These are phyloP conservation scores for Cylindrodendrum hubeiense DNA, from an alignment of 2,329 filamentous ascomycete species.

Conservation along the genomic window DNA sequence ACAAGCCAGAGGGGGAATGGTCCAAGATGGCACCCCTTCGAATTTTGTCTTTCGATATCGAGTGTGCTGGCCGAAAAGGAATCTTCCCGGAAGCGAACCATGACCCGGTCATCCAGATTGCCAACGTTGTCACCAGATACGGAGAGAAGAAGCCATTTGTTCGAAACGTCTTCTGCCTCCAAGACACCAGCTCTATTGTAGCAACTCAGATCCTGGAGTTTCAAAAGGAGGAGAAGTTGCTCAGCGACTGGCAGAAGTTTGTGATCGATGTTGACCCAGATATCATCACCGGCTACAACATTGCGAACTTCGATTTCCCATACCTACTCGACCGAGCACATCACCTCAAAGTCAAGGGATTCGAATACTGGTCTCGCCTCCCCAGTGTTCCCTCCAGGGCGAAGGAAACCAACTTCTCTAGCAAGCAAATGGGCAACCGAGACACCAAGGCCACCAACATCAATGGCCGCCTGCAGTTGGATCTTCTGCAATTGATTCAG, in stretches of 20 bases:
- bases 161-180: constrained; percentile 94
- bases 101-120: constrained; percentile 98
- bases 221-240: constrained; percentile 85
- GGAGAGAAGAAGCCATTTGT: constrained; percentile 97
- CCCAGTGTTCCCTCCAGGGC: constrained; percentile 77
- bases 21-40: constrained; percentile 96
- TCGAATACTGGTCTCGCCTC: constrained; percentile 90
- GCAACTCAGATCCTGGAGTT: constrained; percentile 94
- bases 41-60: constrained; percentile 97
- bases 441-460: constrained; percentile 96
- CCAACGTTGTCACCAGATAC: constrained; percentile 93
- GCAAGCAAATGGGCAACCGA: constrained; percentile 97
- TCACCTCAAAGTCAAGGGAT: constrained; percentile 82
- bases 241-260: constrained; percentile 93
- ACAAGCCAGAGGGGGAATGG: constrained; percentile 93
- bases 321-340: constrained; percentile 91
- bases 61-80: constrained; percentile 96
- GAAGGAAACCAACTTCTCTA: constrained; percentile 89
- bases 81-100: constrained; percentile 94
- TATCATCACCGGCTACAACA: constrained; percentile 99
- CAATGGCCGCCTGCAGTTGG: constrained; percentile 91
- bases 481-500: constrained; percentile 94
- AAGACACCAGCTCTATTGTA: constrained; percentile 92
- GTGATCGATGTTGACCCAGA: constrained; percentile 92
- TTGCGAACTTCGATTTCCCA: constrained; percentile 97